phyloP scores from a whole-genome alignment of 495 filamentous ascomycete species.

The Penicillium atrosanguineum region DNA sequence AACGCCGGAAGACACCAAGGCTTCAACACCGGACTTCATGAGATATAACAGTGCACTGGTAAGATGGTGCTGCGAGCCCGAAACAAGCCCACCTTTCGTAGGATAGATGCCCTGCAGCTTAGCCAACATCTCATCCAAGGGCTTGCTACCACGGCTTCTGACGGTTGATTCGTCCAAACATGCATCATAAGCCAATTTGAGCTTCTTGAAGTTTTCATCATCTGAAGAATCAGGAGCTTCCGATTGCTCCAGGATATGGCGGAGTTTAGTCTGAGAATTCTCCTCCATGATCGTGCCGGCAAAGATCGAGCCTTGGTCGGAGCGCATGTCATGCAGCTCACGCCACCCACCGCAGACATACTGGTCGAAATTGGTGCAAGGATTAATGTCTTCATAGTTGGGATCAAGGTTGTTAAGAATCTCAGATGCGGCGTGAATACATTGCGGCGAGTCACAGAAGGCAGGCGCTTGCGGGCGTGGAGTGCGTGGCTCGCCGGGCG shows the following conservation, averaged over 20 bases:
- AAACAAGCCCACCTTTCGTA: constrained; percentile 36
- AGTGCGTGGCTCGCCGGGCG: constrained; percentile 4
- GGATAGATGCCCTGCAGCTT: constrained; percentile 55
- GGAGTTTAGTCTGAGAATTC: constrained; percentile 55
- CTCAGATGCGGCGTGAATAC: constrained; percentile 65
- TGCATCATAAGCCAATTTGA: constrained; percentile 60
- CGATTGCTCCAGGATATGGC: constrained; percentile 61
- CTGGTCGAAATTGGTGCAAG: constrained; percentile 67
- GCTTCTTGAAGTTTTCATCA: constrained; percentile 62
- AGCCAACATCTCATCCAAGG: constrained; percentile 49
- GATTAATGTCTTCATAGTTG: constrained; percentile 60
- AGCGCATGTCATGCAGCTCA: constrained; percentile 62
- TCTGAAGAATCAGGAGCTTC: constrained; percentile 52
- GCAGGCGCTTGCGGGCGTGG: constrained; percentile 18
- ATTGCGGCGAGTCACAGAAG: constrained; percentile 58
- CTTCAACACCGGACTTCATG: constrained; percentile 48
- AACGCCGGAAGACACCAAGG: constrained; percentile 46
- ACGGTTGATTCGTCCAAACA: constrained; percentile 61
- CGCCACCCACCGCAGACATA: constrained; percentile 69
- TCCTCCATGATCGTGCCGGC: constrained; percentile 59
- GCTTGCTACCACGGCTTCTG: constrained; percentile 51
- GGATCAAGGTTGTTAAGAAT: constrained; percentile 67
- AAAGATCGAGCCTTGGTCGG: constrained; percentile 61
- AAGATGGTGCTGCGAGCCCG: constrained; percentile 39
- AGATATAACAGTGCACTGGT: constrained; percentile 54